Conservation (phyloP, 2,329 filamentous ascomycete species). For the Sporothrix sp. region DNA sequence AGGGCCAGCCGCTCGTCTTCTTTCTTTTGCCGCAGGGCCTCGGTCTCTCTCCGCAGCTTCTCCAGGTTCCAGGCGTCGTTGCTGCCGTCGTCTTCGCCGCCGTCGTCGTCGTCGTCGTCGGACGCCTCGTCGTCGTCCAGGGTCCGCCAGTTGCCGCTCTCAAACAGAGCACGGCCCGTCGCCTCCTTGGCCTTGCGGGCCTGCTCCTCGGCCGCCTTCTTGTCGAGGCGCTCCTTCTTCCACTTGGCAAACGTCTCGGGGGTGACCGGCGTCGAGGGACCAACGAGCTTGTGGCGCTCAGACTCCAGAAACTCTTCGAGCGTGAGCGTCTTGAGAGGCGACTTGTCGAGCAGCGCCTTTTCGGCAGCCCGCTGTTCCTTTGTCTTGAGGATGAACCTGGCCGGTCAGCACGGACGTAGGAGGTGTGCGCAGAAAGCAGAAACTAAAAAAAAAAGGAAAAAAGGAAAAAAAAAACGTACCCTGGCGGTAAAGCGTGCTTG, state of each 20-base stretch:
- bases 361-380: constrained; percentile 94
- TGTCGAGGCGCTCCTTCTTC: constrained; percentile 89
- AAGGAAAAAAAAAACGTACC: constrained; percentile 47
- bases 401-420: constrained; percentile 15
- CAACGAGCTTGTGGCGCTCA: constrained; percentile 89
- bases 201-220: constrained; percentile 92
- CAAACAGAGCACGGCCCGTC: constrained; percentile 88
- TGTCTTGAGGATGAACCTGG: constrained; percentile 89
- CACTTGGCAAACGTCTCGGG: constrained; percentile 89
- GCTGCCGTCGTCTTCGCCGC: constrained; percentile 35
- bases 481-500: constrained; percentile 86
- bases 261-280: constrained; percentile 85
- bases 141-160: constrained; percentile 83
- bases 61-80: constrained; percentile 64
- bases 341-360: constrained; percentile 93
- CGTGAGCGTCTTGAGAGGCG: constrained; percentile 84
- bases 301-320: constrained; percentile 96
- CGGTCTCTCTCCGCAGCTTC: constrained; percentile 75
- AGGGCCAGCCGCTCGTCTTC: constrained; percentile 59
- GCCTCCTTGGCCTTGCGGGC: constrained; percentile 87
- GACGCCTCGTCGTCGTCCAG: constrained; percentile 53
- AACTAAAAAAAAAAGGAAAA: too few species aligned
- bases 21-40: constrained; percentile 60
- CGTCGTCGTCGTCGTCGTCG: constrained; percentile 53
- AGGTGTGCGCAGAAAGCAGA: too few species aligned